Evolutionary conservation across 805 yeast genomes (phyloP), one percentile per base, ranked within the genome.

Genomic region (Wickerhamiella siamensis): DNA sequence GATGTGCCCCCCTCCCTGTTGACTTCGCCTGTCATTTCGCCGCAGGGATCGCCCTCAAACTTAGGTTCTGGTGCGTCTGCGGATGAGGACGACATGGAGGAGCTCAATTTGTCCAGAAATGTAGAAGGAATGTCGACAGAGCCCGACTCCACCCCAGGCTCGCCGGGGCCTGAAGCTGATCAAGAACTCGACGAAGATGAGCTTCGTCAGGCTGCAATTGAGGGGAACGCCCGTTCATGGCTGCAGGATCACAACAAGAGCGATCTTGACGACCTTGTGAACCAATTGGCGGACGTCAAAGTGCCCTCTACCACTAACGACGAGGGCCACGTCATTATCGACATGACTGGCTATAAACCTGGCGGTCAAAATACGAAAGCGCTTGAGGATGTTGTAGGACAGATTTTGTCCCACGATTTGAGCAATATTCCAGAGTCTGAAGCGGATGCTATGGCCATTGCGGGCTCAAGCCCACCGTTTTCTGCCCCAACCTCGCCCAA

Each of bases 301-400:
- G 86, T 91, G 26, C 95, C 96, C 1, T 78, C 93, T 22, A 83
- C 77, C 50, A 72, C 87, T 31, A 94, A 83, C 47, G 78, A 79
- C 47, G 82, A 83, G 53, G 98, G 98, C 10, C 95, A 86, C 55
- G 69, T 91, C 51, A 72, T 86, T 33, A 64, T 91, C 36, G 98
- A 91, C 62, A 83, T 88, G 78, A 93, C 86, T 52, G 98, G 98
- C 15, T 91, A 91, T 62, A 88, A 87, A 61, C 80, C 94, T 27
- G 84, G 79, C 52, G 55, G 55, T 29, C 49, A 49, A 34, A 48
- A 53, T 42, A 80, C 77, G 40, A 75, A 77, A 50, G 83, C 79
- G 57, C 74, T 81, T 33, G 95, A 86, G 56, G 77, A 77, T 39
- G 64, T 81, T 31, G 73, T 91, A 45, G 76, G 75, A 51, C 77